Evolutionary conservation across 192 early-diverging fungal genomes (phyloP).

Genomic region (Entomortierella lignicola): DNA sequence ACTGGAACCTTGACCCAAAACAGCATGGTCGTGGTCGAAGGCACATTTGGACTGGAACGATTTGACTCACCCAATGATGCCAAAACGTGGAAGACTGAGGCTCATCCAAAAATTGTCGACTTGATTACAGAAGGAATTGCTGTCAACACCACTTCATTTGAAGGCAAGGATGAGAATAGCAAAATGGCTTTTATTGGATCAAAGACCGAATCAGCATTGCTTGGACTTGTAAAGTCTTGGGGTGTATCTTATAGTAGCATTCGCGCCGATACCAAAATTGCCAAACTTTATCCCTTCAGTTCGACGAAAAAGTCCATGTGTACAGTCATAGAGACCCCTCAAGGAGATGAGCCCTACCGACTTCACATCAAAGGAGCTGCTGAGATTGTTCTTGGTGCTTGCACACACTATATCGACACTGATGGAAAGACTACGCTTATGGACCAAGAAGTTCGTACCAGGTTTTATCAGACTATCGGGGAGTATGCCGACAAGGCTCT

Average conservation of each 20-base stretch:
- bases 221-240: constrained; percentile 69
- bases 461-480: constrained; percentile 63
- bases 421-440: constrained; percentile 59
- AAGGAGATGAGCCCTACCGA: constrained; percentile 56
- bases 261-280: constrained; percentile 60
- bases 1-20: constrained; percentile 90
- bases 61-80: constrained; percentile 53
- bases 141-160: constrained; percentile 81
- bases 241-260: constrained; percentile 68
- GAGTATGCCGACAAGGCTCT: constrained; percentile 74
- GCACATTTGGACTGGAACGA: constrained; percentile 58
- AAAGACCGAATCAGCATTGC: constrained; percentile 82
- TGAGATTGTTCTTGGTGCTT: constrained; percentile 74
- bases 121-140: constrained; percentile 68
- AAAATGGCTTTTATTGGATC: constrained; percentile 76
- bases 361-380: constrained; percentile 82
- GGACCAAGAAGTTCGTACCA: constrained; percentile 47
- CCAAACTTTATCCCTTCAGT: constrained; percentile 86
- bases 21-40: constrained; percentile 80
- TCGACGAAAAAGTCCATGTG: constrained; percentile 92
- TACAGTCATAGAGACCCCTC: constrained; percentile 62
- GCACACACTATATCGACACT: constrained; percentile 67
- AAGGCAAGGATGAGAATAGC: constrained; percentile 71
- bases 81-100: constrained; percentile 60
- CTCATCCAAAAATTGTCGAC: constrained; percentile 53